phyloP scores from a whole-genome alignment of 169 alveolate genomes.

The Babesia ovis region DNA sequence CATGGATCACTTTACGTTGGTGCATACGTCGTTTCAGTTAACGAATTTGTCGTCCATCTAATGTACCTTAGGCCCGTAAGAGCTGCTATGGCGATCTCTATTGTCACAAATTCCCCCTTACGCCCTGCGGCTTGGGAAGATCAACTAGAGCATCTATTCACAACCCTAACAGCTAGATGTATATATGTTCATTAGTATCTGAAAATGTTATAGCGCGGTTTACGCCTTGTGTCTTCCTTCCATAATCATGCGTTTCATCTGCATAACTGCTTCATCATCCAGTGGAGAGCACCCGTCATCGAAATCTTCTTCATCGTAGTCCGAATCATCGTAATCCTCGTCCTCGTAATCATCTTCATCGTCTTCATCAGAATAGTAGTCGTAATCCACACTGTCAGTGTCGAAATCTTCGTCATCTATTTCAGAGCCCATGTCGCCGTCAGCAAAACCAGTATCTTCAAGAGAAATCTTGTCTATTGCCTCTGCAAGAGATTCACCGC shows the following conservation, averaged over 20 bases:
- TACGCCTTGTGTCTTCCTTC: background rate
- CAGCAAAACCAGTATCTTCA: background rate
- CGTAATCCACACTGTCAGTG: slow-evolving; percentile 12
- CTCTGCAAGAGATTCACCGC: background rate
- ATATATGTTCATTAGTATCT: background rate
- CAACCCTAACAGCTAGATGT: background rate
- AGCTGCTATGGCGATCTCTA: too few relatives aligned
- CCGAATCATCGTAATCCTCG: slow-evolving; percentile 9
- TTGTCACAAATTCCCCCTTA: too few relatives aligned
- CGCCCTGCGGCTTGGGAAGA: too few relatives aligned
- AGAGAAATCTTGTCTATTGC: slow-evolving; percentile 3
- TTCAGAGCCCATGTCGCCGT: slow-evolving; percentile 13
- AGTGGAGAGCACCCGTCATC: slow-evolving; percentile 45
- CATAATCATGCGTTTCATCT: slow-evolving; percentile 3
- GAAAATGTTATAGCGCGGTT: background rate
- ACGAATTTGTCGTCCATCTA: too few relatives aligned
- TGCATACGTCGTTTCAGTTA: background rate
- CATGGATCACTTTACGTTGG: slow-evolving; percentile 77
- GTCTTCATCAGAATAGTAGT: slow-evolving; percentile 13
- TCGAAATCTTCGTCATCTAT: slow-evolving; percentile 25
- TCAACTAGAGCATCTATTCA: background rate
- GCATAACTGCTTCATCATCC: background rate
- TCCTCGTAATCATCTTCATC: slow-evolving; percentile 12
- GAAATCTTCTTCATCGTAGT: slow-evolving; percentile 22
- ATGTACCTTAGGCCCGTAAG: too few relatives aligned